Evolutionary conservation across 2,329 filamentous ascomycete species (phyloP).

Genomic region (Xylariales sp.): DNA sequence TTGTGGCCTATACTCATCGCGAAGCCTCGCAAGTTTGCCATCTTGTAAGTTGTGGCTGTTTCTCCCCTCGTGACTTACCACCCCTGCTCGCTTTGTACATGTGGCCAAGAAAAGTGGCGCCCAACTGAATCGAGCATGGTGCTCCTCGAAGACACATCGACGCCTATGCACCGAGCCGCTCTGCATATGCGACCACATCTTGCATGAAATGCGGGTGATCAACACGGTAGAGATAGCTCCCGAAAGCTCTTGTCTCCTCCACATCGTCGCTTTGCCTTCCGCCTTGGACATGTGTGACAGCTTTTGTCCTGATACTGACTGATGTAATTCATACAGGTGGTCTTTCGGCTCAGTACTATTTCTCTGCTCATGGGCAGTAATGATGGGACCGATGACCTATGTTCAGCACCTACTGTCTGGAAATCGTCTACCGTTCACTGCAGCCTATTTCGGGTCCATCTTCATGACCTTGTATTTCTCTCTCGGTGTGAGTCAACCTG

Average conservation of each 20-base stretch:
- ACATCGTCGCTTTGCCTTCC: neutral
- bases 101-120: constrained; percentile 1
- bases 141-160: neutral
- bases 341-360: constrained; percentile 88
- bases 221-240: constrained; percentile 17
- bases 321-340: constrained; percentile 63
- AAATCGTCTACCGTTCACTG: constrained; percentile 84
- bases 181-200: constrained; percentile 23
- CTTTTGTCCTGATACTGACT: constrained; percentile 6
- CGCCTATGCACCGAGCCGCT: constrained; percentile 23
- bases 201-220: constrained; percentile 20
- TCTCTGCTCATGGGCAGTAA: constrained; percentile 83
- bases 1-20: constrained; percentile 79
- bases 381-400: constrained; percentile 89
- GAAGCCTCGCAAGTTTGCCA: constrained; percentile 89
- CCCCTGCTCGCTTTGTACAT: constrained; percentile 5
- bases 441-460: constrained; percentile 92
- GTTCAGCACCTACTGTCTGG: constrained; percentile 78
- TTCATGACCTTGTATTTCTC: constrained; percentile 86
- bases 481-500: constrained; percentile 71
- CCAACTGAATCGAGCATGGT: constrained; percentile 7
- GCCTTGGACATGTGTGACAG: neutral
- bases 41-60: constrained; percentile 64
- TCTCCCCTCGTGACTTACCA: constrained; percentile 9
- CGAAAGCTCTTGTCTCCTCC: neutral